Percentiles rank a stretch among this genome's conserved stretches.
Conservation (phyloP, 73 alveolate genomes). For the Paramecium sexaurelia region DNA sequence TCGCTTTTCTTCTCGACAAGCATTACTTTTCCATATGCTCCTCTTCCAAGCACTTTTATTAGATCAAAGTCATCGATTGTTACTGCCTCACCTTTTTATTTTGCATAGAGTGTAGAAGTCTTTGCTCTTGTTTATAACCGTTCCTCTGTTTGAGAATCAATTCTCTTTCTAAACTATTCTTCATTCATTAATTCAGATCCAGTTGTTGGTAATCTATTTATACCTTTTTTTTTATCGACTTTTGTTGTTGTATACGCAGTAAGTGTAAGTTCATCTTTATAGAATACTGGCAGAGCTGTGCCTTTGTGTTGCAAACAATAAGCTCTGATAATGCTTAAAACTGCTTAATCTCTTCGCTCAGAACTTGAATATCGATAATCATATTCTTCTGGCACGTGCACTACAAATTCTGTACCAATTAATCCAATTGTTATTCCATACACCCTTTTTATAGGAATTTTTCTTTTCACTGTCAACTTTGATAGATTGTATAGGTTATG, state of each 20-base stretch:
- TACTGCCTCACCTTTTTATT: slow-evolving; percentile 56
- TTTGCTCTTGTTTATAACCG: slow-evolving; percentile 63
- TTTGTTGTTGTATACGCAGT: slow-evolving; percentile 83
- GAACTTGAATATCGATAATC: slow-evolving; percentile 75
- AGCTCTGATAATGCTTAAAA: slow-evolving; percentile 47
- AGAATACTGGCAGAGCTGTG: slow-evolving; percentile 57
- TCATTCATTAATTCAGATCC: slow-evolving; percentile 74
- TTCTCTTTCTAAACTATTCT: slow-evolving; percentile 68
- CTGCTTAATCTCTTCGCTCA: slow-evolving; percentile 68
- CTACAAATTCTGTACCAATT: slow-evolving; percentile 74
- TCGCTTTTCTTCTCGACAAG: slow-evolving; percentile 76
- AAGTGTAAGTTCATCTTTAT: slow-evolving; percentile 69
- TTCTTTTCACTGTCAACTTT: slow-evolving; percentile 78
- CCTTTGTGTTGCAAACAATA: slow-evolving; percentile 19
- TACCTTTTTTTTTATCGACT: slow-evolving; percentile 79
- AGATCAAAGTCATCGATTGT: slow-evolving; percentile 79
- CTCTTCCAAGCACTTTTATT: slow-evolving; percentile 83
- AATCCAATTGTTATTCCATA: slow-evolving; percentile 75
- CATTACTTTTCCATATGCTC: slow-evolving; percentile 86
- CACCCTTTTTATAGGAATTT: slow-evolving; percentile 75
- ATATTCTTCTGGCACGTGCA: slow-evolving; percentile 79
- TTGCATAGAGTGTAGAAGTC: slow-evolving; percentile 61
- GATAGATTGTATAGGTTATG: slow-evolving; percentile 73
- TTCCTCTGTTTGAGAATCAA: slow-evolving; percentile 44
- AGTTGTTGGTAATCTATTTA: slow-evolving; percentile 78